Evolutionary conservation across 1,139 yeast species (phyloP), one percentile per base, ranked within the genome.

Genomic region (Debaryomyces psychrophilus): DNA sequence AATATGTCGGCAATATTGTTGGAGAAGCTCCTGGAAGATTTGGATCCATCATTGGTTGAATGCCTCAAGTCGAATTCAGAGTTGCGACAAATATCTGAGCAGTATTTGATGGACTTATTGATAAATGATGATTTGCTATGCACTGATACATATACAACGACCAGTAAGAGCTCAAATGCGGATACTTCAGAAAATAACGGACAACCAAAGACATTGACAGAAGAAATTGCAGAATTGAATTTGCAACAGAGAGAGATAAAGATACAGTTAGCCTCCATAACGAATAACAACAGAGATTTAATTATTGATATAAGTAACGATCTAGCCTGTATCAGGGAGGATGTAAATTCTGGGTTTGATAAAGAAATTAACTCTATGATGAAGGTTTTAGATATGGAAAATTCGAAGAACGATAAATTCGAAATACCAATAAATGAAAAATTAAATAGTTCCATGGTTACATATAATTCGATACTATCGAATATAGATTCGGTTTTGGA

Each of bases 401-500:
- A 34, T 11, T 38, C 45, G 17, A 34, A 31, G 26, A 31, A 20
- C 11, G 23, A 15, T 8, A 36, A 17, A 28, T 44, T 38, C 20
- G 34, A 35, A 3, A 23, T 38, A 7, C 44, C 18, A 15, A 6
- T 26, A 18, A 63, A 56, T 43, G 75, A 67, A 17, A 62, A 56
- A 41, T 51, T 64, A 31, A 51, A 51, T 11, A 45, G 49, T 4
- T 51, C 65, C 7, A 60, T 71, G 31, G 56, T 59, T 9, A 54
- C 59, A 4, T 67, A 67, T 48, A 65, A 64, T 47, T 59, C 68
- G 4, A 59, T 89, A 8, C 66, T 88, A 38, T 73, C 80, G 31
- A 85, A 87, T 53, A 77, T 90, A 53, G 93, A 86, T 51, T 79
- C 83, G 25, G 75, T 90, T 8, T 80, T 87, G 51, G 96, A 89